A percentile compares a stretch with the other conserved stretches of the same genome.
Conservation (phyloP, 2,329 filamentous ascomycete genomes). For the Phialophora chinensis region DNA sequence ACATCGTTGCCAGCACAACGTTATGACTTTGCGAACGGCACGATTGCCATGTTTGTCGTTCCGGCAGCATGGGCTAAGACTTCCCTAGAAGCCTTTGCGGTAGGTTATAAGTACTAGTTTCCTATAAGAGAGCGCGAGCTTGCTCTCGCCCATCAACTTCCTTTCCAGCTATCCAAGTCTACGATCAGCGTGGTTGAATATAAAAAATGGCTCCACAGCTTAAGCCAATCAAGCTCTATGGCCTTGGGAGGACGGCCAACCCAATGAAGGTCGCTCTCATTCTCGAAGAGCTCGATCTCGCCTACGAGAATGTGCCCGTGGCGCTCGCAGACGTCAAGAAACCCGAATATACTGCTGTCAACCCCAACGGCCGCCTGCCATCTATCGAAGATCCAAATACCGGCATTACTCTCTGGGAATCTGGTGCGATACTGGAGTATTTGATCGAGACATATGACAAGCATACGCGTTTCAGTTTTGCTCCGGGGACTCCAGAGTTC, state of each 20-base stretch:
- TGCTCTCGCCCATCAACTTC: background rate
- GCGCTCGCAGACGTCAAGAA: conserved; percentile 40
- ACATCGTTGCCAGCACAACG: background rate
- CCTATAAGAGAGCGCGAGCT: background rate
- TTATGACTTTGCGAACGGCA: background rate
- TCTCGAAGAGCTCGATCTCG: conserved; percentile 44
- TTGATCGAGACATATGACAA: conserved; percentile 54
- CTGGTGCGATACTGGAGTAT: conserved; percentile 54
- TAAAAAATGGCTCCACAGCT: conserved; percentile 25
- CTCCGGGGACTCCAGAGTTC: conserved; percentile 42
- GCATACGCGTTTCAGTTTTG: conserved; percentile 47
- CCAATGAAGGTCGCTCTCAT: conserved; percentile 43
- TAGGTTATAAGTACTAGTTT: background rate
- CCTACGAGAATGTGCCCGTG: conserved; percentile 41
- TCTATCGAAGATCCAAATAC: conserved; percentile 48
- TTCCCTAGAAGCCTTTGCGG: background rate
- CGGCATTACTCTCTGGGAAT: conserved; percentile 51
- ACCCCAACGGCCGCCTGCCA: conserved; percentile 44
- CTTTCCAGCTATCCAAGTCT: background rate
- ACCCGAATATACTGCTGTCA: conserved; percentile 25
- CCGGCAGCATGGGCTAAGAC: background rate
- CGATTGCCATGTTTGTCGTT: background rate
- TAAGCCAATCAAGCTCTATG: conserved; percentile 36
- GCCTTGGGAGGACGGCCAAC: conserved; percentile 24
- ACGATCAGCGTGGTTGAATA: background rate